phyloP scores from a whole-genome alignment of 768 basidiomycete species.

The Collybia nuda region DNA sequence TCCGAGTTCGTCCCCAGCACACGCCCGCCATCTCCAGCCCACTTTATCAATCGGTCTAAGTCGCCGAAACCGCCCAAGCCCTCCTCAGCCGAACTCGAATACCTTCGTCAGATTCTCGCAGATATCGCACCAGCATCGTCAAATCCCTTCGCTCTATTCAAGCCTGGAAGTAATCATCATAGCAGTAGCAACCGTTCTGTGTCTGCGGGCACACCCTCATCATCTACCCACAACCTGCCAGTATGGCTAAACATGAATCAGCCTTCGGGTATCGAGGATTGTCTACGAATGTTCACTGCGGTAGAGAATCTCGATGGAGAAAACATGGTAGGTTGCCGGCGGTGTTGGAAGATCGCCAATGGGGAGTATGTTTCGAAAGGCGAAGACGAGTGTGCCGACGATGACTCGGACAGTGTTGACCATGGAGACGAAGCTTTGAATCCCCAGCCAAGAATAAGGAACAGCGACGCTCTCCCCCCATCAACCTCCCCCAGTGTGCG shows the following conservation, averaged over 20 bases:
- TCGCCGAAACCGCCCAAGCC: conserved; percentile 55
- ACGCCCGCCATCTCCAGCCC: conserved; percentile 14
- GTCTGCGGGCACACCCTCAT: conserved; percentile 2
- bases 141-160: conserved; percentile 52
- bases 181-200: conserved; percentile 11
- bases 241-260: conserved; percentile 44
- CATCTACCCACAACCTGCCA: conserved; percentile 27
- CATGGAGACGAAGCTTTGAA: conserved; percentile 1
- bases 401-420: conserved; percentile 17
- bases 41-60: conserved; percentile 31
- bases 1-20: conserved; percentile 3
- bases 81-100: conserved; percentile 57
- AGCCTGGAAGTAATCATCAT: conserved; percentile 21
- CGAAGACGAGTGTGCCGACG: conserved; percentile 26
- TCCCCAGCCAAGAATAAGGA: conserved; percentile 1
- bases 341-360: conserved; percentile 92
- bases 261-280: conserved; percentile 71
- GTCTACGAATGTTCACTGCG: conserved; percentile 82
- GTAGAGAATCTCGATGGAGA: conserved; percentile 95
- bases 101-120: conserved; percentile 67
- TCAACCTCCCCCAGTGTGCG: conserved; percentile 18
- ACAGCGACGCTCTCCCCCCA: conserved; percentile 7
- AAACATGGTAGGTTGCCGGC: conserved; percentile 89
- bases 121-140: conserved; percentile 49
- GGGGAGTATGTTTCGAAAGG: conserved; percentile 46